Base-by-base conservation (phyloP, 1,139 yeast genomes). In the Suhomyces atakaporum region DNA sequence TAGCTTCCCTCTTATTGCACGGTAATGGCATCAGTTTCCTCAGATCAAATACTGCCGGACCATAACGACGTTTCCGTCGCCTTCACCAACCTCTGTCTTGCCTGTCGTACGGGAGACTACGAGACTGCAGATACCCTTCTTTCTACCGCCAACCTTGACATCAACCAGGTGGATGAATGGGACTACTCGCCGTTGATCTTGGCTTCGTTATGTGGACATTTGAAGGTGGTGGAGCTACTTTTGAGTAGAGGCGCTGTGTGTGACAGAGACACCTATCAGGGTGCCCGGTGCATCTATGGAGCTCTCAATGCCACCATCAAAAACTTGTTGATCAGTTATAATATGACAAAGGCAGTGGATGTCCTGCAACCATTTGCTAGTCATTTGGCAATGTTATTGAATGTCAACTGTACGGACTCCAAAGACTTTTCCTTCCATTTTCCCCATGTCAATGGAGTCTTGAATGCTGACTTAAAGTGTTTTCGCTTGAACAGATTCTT, bases 201-300 rank as follows among this genome's bases (percentile, higher is more conserved):
- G 20, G 86, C 89, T 7, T 78, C 87, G 19, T 53, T 85, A 9
- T 84, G 94, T 61, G 95, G 95, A 0, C 92, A 84, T 56, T 73
- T 69, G 43, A 63, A 64, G 1, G 70, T 84, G 7, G 94, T 85
- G 11, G 69, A 66, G 40, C 58, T 81, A 35, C 61, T 85, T 20
- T 62, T 85, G 8, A 46, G 57, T 19, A 69, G 81, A 35, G 95
- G 95, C 6, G 89, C 94, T 0, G 70, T 79, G 2, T 83, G 90
- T 56, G 90, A 84, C 54, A 69, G 89, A 51, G 92, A 84, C 51
- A 81, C 89, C 14, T 80, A 79, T 52, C 86, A 84, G 56, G 94
- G 95, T 2, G 88, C 84, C 8, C 69, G 94, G 29, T 84, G 92
- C 46, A 70, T 84, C 2, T 84, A 85, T 52, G 94, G 90, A 2